These are phyloP conservation scores for Neurospora sp. DNA, from an alignment of 495 filamentous ascomycete genomes.

Conservation along the genomic window DNA sequence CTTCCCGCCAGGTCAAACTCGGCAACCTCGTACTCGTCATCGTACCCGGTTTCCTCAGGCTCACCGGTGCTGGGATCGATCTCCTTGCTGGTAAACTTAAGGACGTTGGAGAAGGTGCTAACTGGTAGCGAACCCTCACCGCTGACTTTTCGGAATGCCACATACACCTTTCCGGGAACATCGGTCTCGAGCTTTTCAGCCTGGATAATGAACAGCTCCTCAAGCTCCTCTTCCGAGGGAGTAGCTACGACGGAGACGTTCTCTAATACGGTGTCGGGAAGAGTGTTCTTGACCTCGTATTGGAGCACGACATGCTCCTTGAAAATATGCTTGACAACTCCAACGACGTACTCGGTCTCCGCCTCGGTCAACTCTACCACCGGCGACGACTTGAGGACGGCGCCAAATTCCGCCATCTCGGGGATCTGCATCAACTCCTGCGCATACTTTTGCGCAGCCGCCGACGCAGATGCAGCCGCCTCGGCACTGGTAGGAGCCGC, in stretches of 20 bases:
- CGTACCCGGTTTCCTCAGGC: slow-evolving; percentile 85
- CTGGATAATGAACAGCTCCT: slow-evolving; percentile 90
- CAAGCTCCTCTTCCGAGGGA: slow-evolving; percentile 69
- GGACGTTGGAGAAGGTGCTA: slow-evolving; percentile 76
- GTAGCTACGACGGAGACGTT: slow-evolving; percentile 85
- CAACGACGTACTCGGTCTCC: slow-evolving; percentile 95
- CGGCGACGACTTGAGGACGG: slow-evolving; percentile 77
- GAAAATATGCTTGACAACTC: slow-evolving; percentile 92
- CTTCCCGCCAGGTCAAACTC: slow-evolving; percentile 85
- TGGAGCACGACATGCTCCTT: slow-evolving; percentile 93
- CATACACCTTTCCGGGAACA: slow-evolving; percentile 85
- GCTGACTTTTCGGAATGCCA: slow-evolving; percentile 76
- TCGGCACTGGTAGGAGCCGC: slow-evolving; percentile 59
- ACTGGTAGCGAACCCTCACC: slow-evolving; percentile 63
- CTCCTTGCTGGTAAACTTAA: slow-evolving; percentile 97
- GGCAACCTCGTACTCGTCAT: slow-evolving; percentile 95
- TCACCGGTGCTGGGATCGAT: slow-evolving; percentile 92
- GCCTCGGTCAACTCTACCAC: slow-evolving; percentile 88
- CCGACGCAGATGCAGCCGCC: slow-evolving; percentile 57
- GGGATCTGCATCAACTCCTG: slow-evolving; percentile 80
- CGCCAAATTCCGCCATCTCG: slow-evolving; percentile 80
- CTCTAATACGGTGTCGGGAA: slow-evolving; percentile 78
- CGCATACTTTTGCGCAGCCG: slow-evolving; percentile 76
- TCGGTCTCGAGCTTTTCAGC: slow-evolving; percentile 69
- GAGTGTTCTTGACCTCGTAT: slow-evolving; percentile 96